A percentile compares a stretch with the other conserved stretches of the same genome.
phyloP scores from a whole-genome alignment of 768 basidiomycete genomes.

The Boletus subcaerulescens region DNA sequence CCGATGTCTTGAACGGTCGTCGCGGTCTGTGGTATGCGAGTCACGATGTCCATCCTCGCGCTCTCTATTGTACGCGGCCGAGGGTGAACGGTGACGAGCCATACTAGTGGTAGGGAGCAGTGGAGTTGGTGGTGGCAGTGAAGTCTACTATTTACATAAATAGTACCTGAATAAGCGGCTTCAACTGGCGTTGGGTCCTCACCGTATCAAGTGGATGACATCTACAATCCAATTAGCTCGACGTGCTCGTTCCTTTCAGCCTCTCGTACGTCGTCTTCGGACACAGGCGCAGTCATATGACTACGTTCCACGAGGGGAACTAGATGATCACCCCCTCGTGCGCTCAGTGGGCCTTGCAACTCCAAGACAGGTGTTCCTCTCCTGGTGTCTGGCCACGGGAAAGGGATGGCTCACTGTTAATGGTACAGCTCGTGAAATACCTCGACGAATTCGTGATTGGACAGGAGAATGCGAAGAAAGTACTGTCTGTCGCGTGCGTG shows the following conservation, averaged over 20 bases:
- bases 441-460: constrained; percentile 89
- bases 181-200: no score
- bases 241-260: constrained; percentile 28
- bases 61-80: constrained; percentile 32
- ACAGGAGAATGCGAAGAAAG: constrained; percentile 90
- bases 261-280: constrained; percentile 40
- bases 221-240: constrained; percentile 19
- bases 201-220: constrained; percentile 14
- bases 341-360: constrained; percentile 56
- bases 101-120: constrained; percentile 28
- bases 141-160: no score
- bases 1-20: constrained; percentile 24
- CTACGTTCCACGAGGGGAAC: constrained; percentile 31
- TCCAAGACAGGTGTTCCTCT: constrained; percentile 44
- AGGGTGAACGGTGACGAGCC: constrained; percentile 48
- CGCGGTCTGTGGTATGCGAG: constrained; percentile 34
- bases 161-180: not conserved
- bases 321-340: constrained; percentile 31
- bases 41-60: constrained; percentile 31
- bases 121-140: not conserved
- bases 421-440: constrained; percentile 69
- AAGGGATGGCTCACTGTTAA: constrained; percentile 9
- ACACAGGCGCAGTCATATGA: constrained; percentile 58
- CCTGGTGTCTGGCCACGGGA: not conserved
- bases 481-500: constrained; percentile 89